phyloP scores from a whole-genome alignment of 805 yeast genomes.

The Peterozyma toletana region DNA sequence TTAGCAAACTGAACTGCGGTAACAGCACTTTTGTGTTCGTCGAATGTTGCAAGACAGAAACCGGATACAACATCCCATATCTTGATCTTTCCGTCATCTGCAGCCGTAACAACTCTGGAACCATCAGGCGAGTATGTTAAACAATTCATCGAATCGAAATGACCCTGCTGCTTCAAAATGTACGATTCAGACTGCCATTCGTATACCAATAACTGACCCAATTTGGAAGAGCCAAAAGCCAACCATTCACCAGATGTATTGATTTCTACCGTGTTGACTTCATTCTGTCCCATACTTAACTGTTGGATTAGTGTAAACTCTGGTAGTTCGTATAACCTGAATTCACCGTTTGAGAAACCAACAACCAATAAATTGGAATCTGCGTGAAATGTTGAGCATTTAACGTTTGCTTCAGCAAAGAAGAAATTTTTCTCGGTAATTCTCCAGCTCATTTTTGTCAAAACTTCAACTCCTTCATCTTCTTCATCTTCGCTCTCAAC shows the following conservation, averaged over 20 bases:
- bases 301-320: slow-evolving; percentile 75
- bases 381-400: slow-evolving; percentile 81
- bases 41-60: slow-evolving; percentile 85
- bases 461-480: slow-evolving; percentile 25
- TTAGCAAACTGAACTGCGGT: slow-evolving; percentile 85
- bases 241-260: slow-evolving; percentile 93
- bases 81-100: slow-evolving; percentile 95
- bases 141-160: slow-evolving; percentile 83
- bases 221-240: slow-evolving; percentile 83
- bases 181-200: slow-evolving; percentile 99
- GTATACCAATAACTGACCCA: slow-evolving; percentile 93
- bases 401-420: slow-evolving; percentile 62
- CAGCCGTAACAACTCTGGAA: slow-evolving; percentile 81
- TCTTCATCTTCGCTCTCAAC: slow-evolving; percentile 38
- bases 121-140: slow-evolving; percentile 94
- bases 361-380: slow-evolving; percentile 66
- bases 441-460: slow-evolving; percentile 63
- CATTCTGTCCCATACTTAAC: slow-evolving; percentile 85
- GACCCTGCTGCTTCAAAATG: slow-evolving; percentile 93
- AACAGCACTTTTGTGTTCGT: slow-evolving; percentile 84
- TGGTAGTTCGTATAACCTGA: slow-evolving; percentile 84
- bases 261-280: slow-evolving; percentile 74
- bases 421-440: slow-evolving; percentile 73
- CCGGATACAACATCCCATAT: slow-evolving; percentile 95
- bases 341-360: slow-evolving; percentile 87